Evolutionary conservation across 108 stramenopile genomes (phyloP).

Genomic region (Cyclotella kingstonii): DNA sequence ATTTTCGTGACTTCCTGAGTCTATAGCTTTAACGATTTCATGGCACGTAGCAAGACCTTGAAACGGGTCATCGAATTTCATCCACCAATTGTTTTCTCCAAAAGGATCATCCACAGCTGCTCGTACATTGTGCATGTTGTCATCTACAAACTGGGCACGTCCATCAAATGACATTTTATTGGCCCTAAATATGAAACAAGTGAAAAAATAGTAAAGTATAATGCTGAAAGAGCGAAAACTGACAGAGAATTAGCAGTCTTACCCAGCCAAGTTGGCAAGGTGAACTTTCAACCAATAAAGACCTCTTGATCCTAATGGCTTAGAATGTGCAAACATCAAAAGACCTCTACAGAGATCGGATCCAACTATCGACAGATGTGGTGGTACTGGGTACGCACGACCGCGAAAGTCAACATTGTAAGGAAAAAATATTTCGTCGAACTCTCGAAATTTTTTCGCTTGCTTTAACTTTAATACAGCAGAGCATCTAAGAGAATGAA

Average conservation of each 20-base stretch:
- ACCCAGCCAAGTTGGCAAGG: slow-evolving; percentile 94
- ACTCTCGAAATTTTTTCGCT: slow-evolving; percentile 85
- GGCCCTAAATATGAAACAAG: slow-evolving; percentile 21
- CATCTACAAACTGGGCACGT: slow-evolving; percentile 87
- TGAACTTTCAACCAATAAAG: slow-evolving; percentile 97
- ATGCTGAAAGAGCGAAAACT: neutral
- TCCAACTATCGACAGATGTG: slow-evolving; percentile 96
- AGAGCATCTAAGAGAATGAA: slow-evolving; percentile 86
- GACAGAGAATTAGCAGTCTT: no score
- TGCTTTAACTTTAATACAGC: slow-evolving; percentile 83
- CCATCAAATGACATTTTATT: slow-evolving; percentile 93
- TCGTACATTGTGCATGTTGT: slow-evolving; percentile 84
- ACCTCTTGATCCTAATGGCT: slow-evolving; percentile 88
- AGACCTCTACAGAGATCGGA: slow-evolving; percentile 95
- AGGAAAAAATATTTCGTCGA: slow-evolving; percentile 93
- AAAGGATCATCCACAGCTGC: slow-evolving; percentile 83
- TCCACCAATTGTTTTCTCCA: slow-evolving; percentile 91
- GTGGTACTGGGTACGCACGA: slow-evolving; percentile 97
- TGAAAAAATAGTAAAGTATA: neutral
- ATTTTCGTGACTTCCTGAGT: slow-evolving; percentile 83
- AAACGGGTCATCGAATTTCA: slow-evolving; percentile 93
- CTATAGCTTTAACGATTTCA: slow-evolving; percentile 91
- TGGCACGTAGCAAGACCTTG: slow-evolving; percentile 97
- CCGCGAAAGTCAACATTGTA: slow-evolving; percentile 99
- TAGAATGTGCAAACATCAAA: slow-evolving; percentile 86